Evolutionary conservation across 352 stramenopile genomes (phyloP).

Genomic region (Phytophthora fragariaefolia): DNA sequence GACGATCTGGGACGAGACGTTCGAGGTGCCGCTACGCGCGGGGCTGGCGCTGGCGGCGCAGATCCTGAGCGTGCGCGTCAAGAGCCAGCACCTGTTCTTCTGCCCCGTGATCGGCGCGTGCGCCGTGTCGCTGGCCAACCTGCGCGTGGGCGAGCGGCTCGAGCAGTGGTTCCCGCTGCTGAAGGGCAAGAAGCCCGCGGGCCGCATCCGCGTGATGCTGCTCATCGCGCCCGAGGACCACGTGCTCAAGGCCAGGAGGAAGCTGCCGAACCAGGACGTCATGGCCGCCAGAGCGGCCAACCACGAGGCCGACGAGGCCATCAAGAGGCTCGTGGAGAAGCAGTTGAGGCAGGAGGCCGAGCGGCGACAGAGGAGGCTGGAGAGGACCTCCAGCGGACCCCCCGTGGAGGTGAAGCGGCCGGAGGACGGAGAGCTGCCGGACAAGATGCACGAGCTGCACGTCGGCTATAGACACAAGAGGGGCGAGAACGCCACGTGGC

Average conservation of each 20-base stretch:
- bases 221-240: slow-evolving; percentile 35
- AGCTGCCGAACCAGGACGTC: slow-evolving; percentile 42
- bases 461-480: slow-evolving; percentile 21
- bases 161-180: slow-evolving; percentile 66
- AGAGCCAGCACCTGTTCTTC: slow-evolving; percentile 73
- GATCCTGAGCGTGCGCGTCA: slow-evolving; percentile 69
- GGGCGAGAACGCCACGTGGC: slow-evolving; percentile 33
- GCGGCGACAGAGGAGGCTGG: slow-evolving; percentile 27
- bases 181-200: slow-evolving; percentile 57
- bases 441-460: slow-evolving; percentile 27
- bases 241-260: slow-evolving; percentile 14
- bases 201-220: slow-evolving; percentile 55
- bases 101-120: slow-evolving; percentile 57
- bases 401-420: slow-evolving; percentile 28
- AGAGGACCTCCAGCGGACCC: slow-evolving; percentile 25
- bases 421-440: slow-evolving; percentile 4
- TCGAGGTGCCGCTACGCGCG: slow-evolving; percentile 49
- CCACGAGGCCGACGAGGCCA: slow-evolving; percentile 66
- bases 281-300: slow-evolving; percentile 59
- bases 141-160: slow-evolving; percentile 43
- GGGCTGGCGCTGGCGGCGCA: slow-evolving; percentile 35
- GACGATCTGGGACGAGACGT: slow-evolving; percentile 67
- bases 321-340: slow-evolving; percentile 60
- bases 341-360: slow-evolving; percentile 45
- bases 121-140: slow-evolving; percentile 59